phyloP scores from a whole-genome alignment of 1,284 basidiomycete species.

The Abortiporus biennis region DNA sequence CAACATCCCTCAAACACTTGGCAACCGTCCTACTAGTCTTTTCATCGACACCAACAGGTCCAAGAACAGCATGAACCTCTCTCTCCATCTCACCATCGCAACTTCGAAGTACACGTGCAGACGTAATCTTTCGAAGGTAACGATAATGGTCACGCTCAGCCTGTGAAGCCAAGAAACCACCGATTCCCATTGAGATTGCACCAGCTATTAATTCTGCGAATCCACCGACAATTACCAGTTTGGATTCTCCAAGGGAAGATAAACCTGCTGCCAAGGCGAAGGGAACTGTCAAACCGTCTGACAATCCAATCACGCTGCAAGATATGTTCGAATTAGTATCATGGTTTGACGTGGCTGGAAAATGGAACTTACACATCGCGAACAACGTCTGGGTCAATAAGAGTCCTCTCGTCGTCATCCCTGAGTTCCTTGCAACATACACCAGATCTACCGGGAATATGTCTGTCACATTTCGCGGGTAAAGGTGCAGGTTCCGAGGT shows the following conservation, averaged over 20 bases:
- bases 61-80: constrained; percentile 86
- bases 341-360: neutral
- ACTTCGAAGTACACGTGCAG: constrained; percentile 78
- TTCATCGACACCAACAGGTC: constrained; percentile 85
- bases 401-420: constrained; percentile 66
- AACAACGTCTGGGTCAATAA: constrained; percentile 82
- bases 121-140: constrained; percentile 70
- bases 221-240: constrained; percentile 86
- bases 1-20: constrained; percentile 63
- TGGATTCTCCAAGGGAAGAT: constrained; percentile 84
- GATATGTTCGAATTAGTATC: constrained; percentile 9
- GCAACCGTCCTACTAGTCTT: constrained; percentile 77
- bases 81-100: constrained; percentile 95
- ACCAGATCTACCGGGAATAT: constrained; percentile 45
- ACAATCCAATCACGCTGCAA: constrained; percentile 87
- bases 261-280: constrained; percentile 89
- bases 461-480: constrained; percentile 53
- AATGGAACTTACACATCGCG: constrained; percentile 64
- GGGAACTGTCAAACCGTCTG: constrained; percentile 93
- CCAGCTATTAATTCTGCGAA: constrained; percentile 91
- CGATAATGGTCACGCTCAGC: constrained; percentile 94
- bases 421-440: constrained; percentile 83
- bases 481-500: constrained; percentile 37
- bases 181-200: constrained; percentile 96
- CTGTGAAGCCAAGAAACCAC: constrained; percentile 95